A percentile compares a stretch with the other conserved stretches of the same genome.
Conservation (phyloP, 139 green algal species). For the Micractinium sp. region DNA sequence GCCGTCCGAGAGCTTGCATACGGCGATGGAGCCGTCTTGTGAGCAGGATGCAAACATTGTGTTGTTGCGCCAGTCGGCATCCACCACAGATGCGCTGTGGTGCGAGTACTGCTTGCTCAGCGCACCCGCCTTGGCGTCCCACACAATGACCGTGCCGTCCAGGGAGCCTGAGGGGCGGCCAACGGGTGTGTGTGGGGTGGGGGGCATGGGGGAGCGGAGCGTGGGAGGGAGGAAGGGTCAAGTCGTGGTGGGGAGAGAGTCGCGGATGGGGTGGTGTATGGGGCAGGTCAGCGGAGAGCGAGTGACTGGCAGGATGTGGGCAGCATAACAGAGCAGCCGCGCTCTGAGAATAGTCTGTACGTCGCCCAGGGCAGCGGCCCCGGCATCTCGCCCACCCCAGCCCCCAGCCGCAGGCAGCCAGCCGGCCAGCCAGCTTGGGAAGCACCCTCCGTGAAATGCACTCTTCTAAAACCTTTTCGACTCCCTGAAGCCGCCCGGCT, state of each 20-base stretch:
- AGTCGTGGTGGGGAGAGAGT: background rate
- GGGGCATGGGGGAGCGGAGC: background rate
- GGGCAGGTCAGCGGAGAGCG: background rate
- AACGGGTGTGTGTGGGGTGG: background rate
- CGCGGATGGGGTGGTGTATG: background rate
- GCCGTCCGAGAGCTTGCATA: slow-evolving; percentile 81
- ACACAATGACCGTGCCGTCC: slow-evolving; percentile 87
- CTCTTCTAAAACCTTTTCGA: too few relatives aligned
- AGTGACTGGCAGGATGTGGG: background rate
- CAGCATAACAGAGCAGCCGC: too few relatives aligned
- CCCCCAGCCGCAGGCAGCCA: background rate
- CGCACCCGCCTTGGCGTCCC: slow-evolving; percentile 64
- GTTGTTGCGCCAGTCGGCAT: slow-evolving; percentile 94
- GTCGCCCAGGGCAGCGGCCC: too few relatives aligned
- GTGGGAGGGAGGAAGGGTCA: background rate
- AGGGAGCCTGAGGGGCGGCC: slow-evolving; percentile 64
- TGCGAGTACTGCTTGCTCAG: slow-evolving; percentile 28
- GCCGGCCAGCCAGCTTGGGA: too few relatives aligned
- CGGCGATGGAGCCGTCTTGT: slow-evolving; percentile 86
- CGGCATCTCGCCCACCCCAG: too few relatives aligned
- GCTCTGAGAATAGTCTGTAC: too few relatives aligned
- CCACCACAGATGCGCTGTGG: slow-evolving; percentile 77
- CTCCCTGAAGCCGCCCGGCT: too few relatives aligned
- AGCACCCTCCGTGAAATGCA: too few relatives aligned
- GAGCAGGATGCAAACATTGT: slow-evolving; percentile 90